These are phyloP conservation scores for Ceratocystis cacaofunesta DNA, from an alignment of 2,329 filamentous ascomycete genomes.

Conservation along the genomic window DNA sequence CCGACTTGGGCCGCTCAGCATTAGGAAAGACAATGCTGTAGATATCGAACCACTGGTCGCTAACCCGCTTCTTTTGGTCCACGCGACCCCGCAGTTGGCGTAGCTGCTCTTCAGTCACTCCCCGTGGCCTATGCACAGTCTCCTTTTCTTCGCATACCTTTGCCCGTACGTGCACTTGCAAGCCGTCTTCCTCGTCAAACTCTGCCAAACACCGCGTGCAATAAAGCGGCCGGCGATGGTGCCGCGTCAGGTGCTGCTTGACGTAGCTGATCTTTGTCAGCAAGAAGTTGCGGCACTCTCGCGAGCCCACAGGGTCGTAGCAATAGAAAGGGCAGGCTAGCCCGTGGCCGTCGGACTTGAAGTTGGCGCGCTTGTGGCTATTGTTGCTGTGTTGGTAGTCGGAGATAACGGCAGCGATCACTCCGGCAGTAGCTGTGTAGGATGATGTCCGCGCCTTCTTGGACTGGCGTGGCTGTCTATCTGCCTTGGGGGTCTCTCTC, in stretches of 20 bases:
- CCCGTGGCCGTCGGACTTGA: constrained; percentile 14
- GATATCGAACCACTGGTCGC: constrained; percentile 20
- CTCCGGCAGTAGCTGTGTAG: background rate
- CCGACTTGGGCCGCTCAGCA: constrained; percentile 17
- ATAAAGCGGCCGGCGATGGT: constrained; percentile 19
- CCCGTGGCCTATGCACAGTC: constrained; percentile 13
- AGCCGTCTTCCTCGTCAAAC: constrained; percentile 17
- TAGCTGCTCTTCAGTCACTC: constrained; percentile 19
- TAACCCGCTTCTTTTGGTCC: constrained; percentile 18
- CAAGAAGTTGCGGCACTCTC: constrained; percentile 19
- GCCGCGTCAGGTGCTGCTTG: constrained; percentile 21
- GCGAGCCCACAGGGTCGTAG: constrained; percentile 18
- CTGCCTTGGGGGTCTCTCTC: background rate
- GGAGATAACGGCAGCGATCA: background rate
- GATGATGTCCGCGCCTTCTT: constrained; percentile 7
- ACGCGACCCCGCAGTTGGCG: constrained; percentile 18
- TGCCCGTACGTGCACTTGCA: constrained; percentile 18
- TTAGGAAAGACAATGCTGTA: constrained; percentile 20
- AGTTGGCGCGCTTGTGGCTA: constrained; percentile 11
- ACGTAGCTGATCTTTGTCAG: constrained; percentile 21
- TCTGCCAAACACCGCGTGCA: constrained; percentile 19
- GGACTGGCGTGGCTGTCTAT: background rate
- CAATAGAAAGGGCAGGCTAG: constrained; percentile 21
- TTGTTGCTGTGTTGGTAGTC: constrained; percentile 8
- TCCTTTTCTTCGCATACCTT: constrained; percentile 15